Evolutionary conservation across 805 yeast genomes (phyloP).

Genomic region (Candida ipomoeae): DNA sequence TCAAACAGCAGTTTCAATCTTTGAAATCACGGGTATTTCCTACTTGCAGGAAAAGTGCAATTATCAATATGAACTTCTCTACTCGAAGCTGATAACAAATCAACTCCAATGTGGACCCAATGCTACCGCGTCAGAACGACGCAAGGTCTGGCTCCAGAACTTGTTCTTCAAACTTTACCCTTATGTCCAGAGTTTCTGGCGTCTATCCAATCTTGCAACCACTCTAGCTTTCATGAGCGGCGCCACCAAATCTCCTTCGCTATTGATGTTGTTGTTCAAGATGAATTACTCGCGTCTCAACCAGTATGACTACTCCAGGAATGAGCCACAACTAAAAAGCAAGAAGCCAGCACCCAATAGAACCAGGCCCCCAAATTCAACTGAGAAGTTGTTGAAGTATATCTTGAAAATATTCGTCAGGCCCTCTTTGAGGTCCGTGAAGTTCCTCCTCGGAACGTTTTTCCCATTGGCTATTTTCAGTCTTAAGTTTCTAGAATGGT

Average conservation of each 20-base stretch:
- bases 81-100: conserved; percentile 55
- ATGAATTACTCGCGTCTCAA: conserved; percentile 64
- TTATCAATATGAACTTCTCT: conserved; percentile 55
- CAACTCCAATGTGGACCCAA: conserved; percentile 29
- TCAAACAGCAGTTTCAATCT: conserved; percentile 54
- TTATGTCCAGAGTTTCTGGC: conserved; percentile 41
- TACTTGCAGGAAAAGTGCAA: conserved; percentile 69
- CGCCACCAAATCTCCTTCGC: conserved; percentile 54
- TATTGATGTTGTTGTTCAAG: conserved; percentile 56
- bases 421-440: conserved; percentile 31
- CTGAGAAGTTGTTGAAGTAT: conserved; percentile 30
- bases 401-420: conserved; percentile 18
- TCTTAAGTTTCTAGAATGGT: conserved; percentile 88
- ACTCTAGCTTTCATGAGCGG: conserved; percentile 68
- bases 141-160: conserved; percentile 27
- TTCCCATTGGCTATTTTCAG: conserved; percentile 81
- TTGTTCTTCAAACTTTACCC: conserved; percentile 64
- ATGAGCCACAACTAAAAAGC: conserved; percentile 21
- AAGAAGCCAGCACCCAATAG: conserved; percentile 20
- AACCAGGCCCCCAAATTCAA: conserved; percentile 39
- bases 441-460: conserved; percentile 42
- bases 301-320: conserved; percentile 44
- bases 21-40: conserved; percentile 61
- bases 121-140: conserved; percentile 21
- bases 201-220: conserved; percentile 50